Percentiles rank a stretch among this genome's conserved stretches.
phyloP scores from a whole-genome alignment of 306 rosid species.

The Betula pendula region DNA sequence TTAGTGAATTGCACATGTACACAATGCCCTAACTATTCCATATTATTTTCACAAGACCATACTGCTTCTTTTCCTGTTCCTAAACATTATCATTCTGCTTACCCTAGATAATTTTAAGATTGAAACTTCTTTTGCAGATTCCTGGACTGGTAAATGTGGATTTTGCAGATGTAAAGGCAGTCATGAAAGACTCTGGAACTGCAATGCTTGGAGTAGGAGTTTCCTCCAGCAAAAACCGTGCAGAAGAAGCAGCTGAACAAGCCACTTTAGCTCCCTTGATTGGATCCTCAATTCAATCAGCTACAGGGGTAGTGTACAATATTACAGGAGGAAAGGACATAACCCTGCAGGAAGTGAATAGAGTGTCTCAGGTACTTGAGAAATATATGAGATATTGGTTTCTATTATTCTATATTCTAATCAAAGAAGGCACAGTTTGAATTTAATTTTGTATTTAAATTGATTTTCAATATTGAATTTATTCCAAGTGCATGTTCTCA shows the following conservation, averaged over 20 bases:
- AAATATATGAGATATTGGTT: slow-evolving; percentile 19
- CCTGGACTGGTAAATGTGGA: slow-evolving; percentile 99
- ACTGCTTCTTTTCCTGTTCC: not conserved
- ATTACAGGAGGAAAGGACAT: slow-evolving; percentile 98
- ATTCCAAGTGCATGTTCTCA: slow-evolving; percentile 2
- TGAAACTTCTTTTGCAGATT: slow-evolving; percentile 53
- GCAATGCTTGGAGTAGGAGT: slow-evolving; percentile 99
- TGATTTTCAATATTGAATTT: not conserved
- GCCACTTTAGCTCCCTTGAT: slow-evolving; percentile 97
- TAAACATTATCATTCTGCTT: slow-evolving; percentile 1
- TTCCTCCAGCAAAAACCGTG: slow-evolving; percentile 95
- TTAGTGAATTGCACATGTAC: not conserved
- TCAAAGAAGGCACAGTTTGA: not conserved
- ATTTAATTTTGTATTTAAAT: slow-evolving; percentile 22
- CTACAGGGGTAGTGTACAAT: slow-evolving; percentile 95
- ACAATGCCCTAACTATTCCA: slow-evolving; percentile 2
- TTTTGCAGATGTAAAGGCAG: slow-evolving; percentile 98
- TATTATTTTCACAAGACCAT: not conserved
- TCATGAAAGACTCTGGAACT: slow-evolving; percentile 98
- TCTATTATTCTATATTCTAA: not conserved
- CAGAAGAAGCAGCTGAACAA: slow-evolving; percentile 99
- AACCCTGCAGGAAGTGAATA: slow-evolving; percentile 95
- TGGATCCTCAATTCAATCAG: slow-evolving; percentile 96
- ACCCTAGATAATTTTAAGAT: slow-evolving; percentile 15
- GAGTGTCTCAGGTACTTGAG: slow-evolving; percentile 85